A percentile compares a stretch with the other conserved stretches of the same genome.
These are phyloP conservation scores for Penicillium sp. DNA, from an alignment of 2,329 filamentous ascomycete species.

Conservation along the genomic window DNA sequence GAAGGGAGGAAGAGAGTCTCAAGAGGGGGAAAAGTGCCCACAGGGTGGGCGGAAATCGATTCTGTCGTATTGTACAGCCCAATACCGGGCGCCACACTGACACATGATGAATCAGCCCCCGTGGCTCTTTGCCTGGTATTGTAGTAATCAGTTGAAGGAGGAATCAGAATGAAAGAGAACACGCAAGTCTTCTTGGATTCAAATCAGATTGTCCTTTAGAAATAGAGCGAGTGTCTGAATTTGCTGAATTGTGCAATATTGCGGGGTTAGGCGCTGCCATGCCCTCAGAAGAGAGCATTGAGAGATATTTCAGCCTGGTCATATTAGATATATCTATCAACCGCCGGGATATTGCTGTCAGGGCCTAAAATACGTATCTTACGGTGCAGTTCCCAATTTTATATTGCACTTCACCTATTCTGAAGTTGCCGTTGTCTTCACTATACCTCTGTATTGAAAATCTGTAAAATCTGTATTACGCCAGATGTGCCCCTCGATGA, in stretches of 20 bases:
- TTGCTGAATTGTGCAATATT: background rate
- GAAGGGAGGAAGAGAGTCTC: slow-evolving; percentile 26
- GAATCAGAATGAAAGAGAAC: background rate
- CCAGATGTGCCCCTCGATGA: slow-evolving; percentile 24
- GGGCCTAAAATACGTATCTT: background rate
- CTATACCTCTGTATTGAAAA: slow-evolving; percentile 8
- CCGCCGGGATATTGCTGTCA: no score
- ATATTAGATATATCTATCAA: no score
- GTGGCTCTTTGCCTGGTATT: background rate
- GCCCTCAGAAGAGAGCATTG: background rate
- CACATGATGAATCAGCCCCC: slow-evolving; percentile 14
- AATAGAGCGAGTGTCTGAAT: background rate
- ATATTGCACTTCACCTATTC: background rate
- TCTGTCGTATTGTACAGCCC: slow-evolving; percentile 10
- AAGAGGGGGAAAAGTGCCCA: slow-evolving; percentile 21
- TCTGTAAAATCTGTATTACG: background rate
- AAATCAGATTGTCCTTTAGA: background rate
- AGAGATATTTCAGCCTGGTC: background rate
- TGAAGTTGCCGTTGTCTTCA: background rate
- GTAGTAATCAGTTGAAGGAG: background rate
- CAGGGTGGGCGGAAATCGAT: slow-evolving; percentile 16
- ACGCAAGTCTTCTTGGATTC: background rate
- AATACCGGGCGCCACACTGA: slow-evolving; percentile 24
- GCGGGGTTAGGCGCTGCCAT: background rate
- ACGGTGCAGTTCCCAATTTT: background rate